phyloP scores from a whole-genome alignment of 768 basidiomycete genomes.

The Psilocybe tampanensis region DNA sequence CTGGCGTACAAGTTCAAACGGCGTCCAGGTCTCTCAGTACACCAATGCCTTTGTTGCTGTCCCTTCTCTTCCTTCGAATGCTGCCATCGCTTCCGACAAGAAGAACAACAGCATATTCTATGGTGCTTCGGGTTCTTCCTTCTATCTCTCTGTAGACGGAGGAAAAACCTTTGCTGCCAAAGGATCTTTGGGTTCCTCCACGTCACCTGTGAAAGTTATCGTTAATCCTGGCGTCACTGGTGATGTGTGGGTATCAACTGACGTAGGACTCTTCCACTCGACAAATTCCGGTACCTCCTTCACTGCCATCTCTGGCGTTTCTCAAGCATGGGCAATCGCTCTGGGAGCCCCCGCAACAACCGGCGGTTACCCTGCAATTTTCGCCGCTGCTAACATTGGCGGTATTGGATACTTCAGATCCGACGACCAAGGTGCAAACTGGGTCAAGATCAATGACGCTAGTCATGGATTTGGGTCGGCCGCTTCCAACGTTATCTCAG shows the following conservation, averaged over 20 bases:
- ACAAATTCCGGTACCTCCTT: conserved; percentile 54
- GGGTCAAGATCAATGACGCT: conserved; percentile 62
- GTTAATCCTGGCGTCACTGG: conserved; percentile 57
- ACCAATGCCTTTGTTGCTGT: conserved; percentile 52
- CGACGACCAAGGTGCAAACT: conserved; percentile 56
- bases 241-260: conserved; percentile 67
- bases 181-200: conserved; percentile 49
- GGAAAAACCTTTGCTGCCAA: conserved; percentile 52
- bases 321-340: conserved; percentile 58
- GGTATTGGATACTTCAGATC: conserved; percentile 56
- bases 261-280: conserved; percentile 58
- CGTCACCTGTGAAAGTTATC: conserved; percentile 50
- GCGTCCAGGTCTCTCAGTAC: conserved; percentile 55
- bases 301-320: conserved; percentile 46
- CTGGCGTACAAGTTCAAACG: conserved; percentile 52
- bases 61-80: conserved; percentile 49
- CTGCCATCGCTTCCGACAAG: conserved; percentile 68
- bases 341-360: conserved; percentile 52
- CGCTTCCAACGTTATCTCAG: conserved; percentile 47
- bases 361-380: conserved; percentile 56
- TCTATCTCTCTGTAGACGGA: conserved; percentile 62
- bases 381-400: conserved; percentile 54
- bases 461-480: conserved; percentile 59
- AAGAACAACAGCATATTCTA: conserved; percentile 59
- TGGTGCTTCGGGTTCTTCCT: conserved; percentile 52